Evolutionary conservation across 441 rosid species (phyloP), one percentile per base, ranked within the genome.

Genomic region (Adansonia gregorii): DNA sequence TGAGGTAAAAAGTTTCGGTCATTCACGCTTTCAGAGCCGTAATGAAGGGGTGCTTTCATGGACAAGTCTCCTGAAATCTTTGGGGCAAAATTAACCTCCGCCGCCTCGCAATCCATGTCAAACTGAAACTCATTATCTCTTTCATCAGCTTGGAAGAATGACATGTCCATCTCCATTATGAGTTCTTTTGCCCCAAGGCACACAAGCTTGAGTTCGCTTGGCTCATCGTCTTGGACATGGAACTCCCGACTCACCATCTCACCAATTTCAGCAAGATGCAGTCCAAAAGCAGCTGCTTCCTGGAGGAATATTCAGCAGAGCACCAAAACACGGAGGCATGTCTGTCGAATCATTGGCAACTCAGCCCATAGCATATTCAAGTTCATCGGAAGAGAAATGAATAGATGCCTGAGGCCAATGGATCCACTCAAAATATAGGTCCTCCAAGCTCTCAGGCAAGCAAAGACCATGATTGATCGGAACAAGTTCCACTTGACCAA

Each of bases 351-450:
- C 88, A 87, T 84, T 10, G 92, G 92, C 51, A 89, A 86, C 67
- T 87, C 90, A 74, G 73, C 78, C 54, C 86, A 68, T 24, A 89
- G 89, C 92, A 86, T 87, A 20, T 83, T 88, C 76, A 84, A 87
- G 86, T 82, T 89, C 92, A 74, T 85, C 86, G 67, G 82, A 88
- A 67, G 89, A 80, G 83, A 89, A 89, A 66, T 88, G 90, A 70
- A 87, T 73, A 31, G 92, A 87, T 14, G 90, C 88, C 79, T 89
- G 92, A 69, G 90, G 87, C 89, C 92, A 89, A 82, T 87, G 89
- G 76, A 89, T 89, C 92, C 92, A 89, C 74, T 86, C 89, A 61
- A 87, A 89, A 74, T 87, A 89, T 45, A 90, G 92, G 78, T 87
- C 90, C 74, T 89, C 92, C 49, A 88, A 59, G 0, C 81, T 83